A percentile compares a stretch with the other conserved stretches of the same genome.
These are phyloP conservation scores for Pueraria montana DNA, from an alignment of 306 rosid species.

Conservation along the genomic window DNA sequence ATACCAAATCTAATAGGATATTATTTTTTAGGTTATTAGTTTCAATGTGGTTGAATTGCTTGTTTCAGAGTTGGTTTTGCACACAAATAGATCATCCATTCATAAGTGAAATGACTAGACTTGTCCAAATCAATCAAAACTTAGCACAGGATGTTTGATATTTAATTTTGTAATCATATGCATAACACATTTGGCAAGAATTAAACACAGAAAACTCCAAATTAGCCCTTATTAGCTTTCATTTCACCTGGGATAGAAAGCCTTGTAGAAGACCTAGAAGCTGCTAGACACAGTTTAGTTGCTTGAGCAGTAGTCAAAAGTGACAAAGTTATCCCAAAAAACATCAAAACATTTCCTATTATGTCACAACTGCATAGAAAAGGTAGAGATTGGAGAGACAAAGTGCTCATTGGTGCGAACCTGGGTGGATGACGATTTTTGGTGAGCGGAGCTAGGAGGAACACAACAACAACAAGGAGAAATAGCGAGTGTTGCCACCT, in stretches of 20 bases:
- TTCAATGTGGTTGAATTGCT: neutral
- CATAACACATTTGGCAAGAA: conserved; percentile 3
- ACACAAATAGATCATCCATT: conserved; percentile 14
- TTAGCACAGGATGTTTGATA: neutral
- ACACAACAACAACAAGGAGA: too few relatives aligned
- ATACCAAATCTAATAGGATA: neutral
- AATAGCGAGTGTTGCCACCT: too few relatives aligned
- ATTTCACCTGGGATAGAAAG: neutral
- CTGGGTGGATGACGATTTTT: too few relatives aligned
- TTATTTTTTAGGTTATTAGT: conserved; percentile 10
- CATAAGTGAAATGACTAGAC: neutral
- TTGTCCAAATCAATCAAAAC: neutral
- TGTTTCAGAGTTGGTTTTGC: conserved; percentile 30
- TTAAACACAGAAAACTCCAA: conserved; percentile 10
- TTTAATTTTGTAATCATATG: conserved; percentile 22
- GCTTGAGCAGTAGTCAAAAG: neutral
- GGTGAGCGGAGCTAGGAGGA: too few relatives aligned
- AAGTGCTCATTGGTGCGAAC: too few relatives aligned
- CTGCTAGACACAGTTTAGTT: neutral
- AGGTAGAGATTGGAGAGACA: too few relatives aligned
- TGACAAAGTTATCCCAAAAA: neutral
- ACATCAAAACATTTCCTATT: too few relatives aligned
- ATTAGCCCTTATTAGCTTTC: neutral
- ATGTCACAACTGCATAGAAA: too few relatives aligned
- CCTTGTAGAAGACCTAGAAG: conserved; percentile 29